A percentile compares a stretch with the other conserved stretches of the same genome.
Conservation (phyloP, 2,329 filamentous ascomycete species). For the Paracoccidioides lutzii region DNA sequence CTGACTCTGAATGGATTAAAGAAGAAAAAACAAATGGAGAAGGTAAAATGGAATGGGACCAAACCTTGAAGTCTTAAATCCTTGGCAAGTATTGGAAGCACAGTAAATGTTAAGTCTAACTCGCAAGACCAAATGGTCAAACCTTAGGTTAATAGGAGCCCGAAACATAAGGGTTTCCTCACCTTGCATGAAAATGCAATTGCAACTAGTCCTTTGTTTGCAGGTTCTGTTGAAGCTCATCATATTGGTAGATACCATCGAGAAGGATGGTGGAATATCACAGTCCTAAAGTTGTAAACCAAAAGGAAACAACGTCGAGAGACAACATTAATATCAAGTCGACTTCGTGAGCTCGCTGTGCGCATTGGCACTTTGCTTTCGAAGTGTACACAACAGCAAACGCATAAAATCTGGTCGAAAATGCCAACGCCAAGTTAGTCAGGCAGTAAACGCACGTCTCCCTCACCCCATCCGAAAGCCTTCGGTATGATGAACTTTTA, state of each 20-base stretch:
- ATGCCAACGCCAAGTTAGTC: not conserved
- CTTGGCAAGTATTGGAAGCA: no score
- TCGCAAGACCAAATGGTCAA: no score
- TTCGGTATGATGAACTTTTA: not conserved
- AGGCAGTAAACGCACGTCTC: not conserved
- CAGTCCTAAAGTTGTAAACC: not conserved
- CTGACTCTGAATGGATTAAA: no score
- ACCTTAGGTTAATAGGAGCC: no score
- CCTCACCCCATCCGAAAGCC: not conserved
- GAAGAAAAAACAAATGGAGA: no score
- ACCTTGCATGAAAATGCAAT: no score
- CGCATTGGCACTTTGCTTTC: not conserved
- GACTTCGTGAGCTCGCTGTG: not conserved
- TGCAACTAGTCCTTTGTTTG: not conserved
- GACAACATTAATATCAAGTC: not conserved
- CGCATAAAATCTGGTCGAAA: not conserved
- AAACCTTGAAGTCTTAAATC: no score
- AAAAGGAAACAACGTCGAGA: not conserved
- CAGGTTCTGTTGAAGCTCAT: not conserved
- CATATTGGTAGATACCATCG: not conserved
- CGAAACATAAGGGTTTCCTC: no score
- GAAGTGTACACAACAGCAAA: not conserved
- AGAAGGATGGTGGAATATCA: not conserved
- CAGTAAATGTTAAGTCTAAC: no score
- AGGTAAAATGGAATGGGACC: no score